These are phyloP conservation scores for Meyerozyma athensensis DNA, from an alignment of 1,139 yeast genomes.

Conservation along the genomic window DNA sequence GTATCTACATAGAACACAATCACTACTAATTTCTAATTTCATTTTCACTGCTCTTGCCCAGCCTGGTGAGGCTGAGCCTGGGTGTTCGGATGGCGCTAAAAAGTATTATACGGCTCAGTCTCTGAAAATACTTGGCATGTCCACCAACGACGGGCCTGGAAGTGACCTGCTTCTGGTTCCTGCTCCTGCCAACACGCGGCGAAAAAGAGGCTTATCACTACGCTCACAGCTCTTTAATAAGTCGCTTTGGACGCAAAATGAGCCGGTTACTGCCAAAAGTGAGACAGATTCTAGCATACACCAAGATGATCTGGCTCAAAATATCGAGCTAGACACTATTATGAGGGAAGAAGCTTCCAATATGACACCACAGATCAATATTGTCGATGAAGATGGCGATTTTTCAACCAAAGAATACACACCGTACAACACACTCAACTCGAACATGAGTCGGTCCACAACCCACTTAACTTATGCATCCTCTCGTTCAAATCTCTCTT, in stretches of 20 bases:
- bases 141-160: neutral
- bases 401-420: conserved; percentile 3
- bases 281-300: conserved; percentile 6
- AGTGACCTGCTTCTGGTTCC: conserved; percentile 8
- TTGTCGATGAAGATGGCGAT: conserved; percentile 5
- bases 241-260: conserved; percentile 20
- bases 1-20: neutral
- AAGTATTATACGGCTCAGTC: too few relatives aligned
- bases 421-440: conserved; percentile 15
- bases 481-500: conserved; percentile 8
- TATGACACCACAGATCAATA: conserved; percentile 5
- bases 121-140: neutral
- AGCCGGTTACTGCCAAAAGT: conserved; percentile 6
- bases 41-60: too few relatives aligned
- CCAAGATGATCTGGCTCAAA: conserved; percentile 6
- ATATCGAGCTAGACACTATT: conserved; percentile 9
- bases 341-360: neutral
- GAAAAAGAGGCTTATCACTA: conserved; percentile 70
- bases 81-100: neutral
- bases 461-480: conserved; percentile 23
- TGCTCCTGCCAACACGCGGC: conserved; percentile 27
- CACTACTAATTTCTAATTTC: too few relatives aligned
- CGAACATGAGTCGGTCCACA: conserved; percentile 22
- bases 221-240: conserved; percentile 70
- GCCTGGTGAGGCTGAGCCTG: neutral